Evolutionary conservation across 805 yeast species (phyloP).

Genomic region (Cyberlindnera suaveolens): DNA sequence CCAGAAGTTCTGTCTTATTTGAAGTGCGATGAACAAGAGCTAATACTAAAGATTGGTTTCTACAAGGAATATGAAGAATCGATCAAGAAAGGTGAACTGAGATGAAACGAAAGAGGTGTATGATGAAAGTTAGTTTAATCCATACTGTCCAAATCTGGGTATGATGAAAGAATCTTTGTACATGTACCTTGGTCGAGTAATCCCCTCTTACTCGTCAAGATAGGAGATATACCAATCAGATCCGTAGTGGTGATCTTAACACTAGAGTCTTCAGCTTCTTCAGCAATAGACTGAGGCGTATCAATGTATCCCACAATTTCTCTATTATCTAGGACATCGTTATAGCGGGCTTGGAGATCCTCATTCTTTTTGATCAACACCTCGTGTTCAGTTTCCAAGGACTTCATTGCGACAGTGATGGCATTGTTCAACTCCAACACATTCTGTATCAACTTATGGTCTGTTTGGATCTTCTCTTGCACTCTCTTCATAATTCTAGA

Average conservation of each 20-base stretch:
- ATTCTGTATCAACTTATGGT: conserved; percentile 13
- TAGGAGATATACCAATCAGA: too few relatives aligned
- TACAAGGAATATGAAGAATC: conserved; percentile 6
- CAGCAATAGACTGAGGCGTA: too few relatives aligned
- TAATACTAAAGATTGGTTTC: conserved; percentile 16
- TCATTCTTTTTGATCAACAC: background rate
- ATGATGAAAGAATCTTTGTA: background rate
- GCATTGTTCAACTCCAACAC: conserved; percentile 18
- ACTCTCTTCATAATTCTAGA: background rate
- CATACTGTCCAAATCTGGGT: background rate
- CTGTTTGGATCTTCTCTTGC: conserved; percentile 3
- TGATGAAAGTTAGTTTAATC: background rate
- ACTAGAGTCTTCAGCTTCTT: too few relatives aligned
- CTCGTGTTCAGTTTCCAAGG: background rate
- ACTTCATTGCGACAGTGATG: conserved; percentile 1
- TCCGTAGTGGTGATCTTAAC: too few relatives aligned
- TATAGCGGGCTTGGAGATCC: background rate
- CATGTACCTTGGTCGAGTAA: background rate
- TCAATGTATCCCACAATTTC: too few relatives aligned
- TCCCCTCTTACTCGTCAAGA: too few relatives aligned
- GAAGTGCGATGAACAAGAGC: conserved; percentile 18
- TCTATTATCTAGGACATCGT: background rate
- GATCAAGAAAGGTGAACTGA: background rate
- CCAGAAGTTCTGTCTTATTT: conserved; percentile 7
- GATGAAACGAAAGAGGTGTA: background rate